Percentiles rank a stretch among this genome's conserved stretches.
These are phyloP conservation scores for Pythium sukuiense DNA, from an alignment of 352 stramenopile genomes.

Conservation along the genomic window DNA sequence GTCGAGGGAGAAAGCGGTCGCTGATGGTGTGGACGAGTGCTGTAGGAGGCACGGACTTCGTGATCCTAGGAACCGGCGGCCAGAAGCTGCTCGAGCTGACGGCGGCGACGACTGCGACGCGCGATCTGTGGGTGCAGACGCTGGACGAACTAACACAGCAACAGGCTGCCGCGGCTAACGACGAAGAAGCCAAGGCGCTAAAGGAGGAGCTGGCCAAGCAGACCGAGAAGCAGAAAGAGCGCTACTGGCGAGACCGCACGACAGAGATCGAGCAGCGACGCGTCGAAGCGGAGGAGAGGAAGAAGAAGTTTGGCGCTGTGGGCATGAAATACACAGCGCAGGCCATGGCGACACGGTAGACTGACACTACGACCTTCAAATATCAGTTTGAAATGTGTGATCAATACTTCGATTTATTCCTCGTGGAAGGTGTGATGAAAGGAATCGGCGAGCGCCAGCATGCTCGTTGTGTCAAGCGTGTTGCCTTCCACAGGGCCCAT, in stretches of 20 bases:
- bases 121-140: constrained; percentile 68
- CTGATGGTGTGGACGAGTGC: neutral
- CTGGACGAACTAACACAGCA: constrained; percentile 58
- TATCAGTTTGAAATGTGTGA: neutral
- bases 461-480: constrained; percentile 68
- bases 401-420: constrained; percentile 7
- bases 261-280: constrained; percentile 58
- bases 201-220: constrained; percentile 57
- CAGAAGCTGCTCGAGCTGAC: constrained; percentile 69
- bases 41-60: constrained; percentile 32
- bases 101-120: constrained; percentile 35
- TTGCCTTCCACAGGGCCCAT: constrained; percentile 61
- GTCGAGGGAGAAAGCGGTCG: neutral
- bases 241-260: constrained; percentile 75
- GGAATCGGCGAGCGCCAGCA: constrained; percentile 72
- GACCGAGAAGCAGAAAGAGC: constrained; percentile 62
- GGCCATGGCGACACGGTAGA: constrained; percentile 34
- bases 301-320: constrained; percentile 66
- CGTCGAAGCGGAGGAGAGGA: constrained; percentile 66
- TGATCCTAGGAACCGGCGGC: constrained; percentile 50
- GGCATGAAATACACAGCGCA: constrained; percentile 74
- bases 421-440: constrained; percentile 69
- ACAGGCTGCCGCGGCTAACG: constrained; percentile 8
- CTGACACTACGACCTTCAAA: no score
- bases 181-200: constrained; percentile 40